Conservation (phyloP, 305 asterid species). For the Fraxinus greggii region DNA sequence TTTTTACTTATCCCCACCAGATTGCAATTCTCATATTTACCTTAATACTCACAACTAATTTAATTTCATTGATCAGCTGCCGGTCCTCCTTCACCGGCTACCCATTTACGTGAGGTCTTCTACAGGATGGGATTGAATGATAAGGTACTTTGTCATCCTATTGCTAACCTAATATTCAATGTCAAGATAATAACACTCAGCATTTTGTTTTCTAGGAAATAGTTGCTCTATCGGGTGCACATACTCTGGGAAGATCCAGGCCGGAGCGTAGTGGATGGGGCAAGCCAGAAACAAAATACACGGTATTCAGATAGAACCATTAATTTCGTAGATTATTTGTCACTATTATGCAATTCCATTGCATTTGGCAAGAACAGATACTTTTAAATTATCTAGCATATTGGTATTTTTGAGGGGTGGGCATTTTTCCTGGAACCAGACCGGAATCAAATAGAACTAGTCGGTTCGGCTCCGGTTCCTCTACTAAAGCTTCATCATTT, state of each 20-base stretch:
- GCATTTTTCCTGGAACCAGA: too few relatives aligned
- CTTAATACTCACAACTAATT: slow-evolving; percentile 15
- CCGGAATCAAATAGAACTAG: too few relatives aligned
- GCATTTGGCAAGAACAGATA: background rate
- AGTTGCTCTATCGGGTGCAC: slow-evolving; percentile 98
- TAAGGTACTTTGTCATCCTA: slow-evolving; percentile 47
- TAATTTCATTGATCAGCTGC: slow-evolving; percentile 59
- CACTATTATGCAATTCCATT: slow-evolving; percentile 5
- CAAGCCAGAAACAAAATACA: slow-evolving; percentile 87
- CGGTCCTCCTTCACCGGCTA: slow-evolving; percentile 92
- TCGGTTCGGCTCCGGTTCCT: too few relatives aligned
- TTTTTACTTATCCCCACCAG: slow-evolving; percentile 1
- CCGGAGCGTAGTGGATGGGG: slow-evolving; percentile 99
- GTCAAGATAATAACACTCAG: slow-evolving; percentile 1
- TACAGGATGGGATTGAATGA: slow-evolving; percentile 87
- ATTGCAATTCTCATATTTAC: slow-evolving; percentile 6
- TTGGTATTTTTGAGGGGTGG: background rate
- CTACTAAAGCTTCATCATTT: background rate
- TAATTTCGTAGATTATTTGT: slow-evolving; percentile 1
- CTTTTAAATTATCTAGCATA: background rate
- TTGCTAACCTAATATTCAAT: slow-evolving; percentile 13
- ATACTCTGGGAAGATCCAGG: slow-evolving; percentile 92
- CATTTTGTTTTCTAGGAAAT: slow-evolving; percentile 62
- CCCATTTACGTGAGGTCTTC: slow-evolving; percentile 90
- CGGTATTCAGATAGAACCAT: slow-evolving; percentile 43